These are phyloP conservation scores for Eruca vesicaria DNA, from an alignment of 441 rosid species.

Conservation along the genomic window DNA sequence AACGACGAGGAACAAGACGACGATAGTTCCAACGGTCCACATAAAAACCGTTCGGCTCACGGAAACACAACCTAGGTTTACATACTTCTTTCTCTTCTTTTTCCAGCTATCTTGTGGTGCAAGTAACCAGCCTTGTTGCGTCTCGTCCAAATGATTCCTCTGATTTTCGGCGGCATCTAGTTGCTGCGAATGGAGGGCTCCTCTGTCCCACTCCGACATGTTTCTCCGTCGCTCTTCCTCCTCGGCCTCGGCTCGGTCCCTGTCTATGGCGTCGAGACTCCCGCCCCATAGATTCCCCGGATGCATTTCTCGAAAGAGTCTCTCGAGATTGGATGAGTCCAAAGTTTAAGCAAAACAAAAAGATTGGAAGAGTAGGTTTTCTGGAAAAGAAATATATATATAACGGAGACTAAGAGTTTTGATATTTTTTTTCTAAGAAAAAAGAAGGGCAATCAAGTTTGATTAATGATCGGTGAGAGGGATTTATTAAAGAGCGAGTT, in stretches of 20 bases:
- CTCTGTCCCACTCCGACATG: constrained; percentile 52
- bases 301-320: constrained; percentile 44
- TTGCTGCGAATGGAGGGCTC: constrained; percentile 43
- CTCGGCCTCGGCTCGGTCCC: constrained; percentile 39
- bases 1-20: constrained; percentile 48
- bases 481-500: constrained; percentile 26
- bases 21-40: constrained; percentile 48
- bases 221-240: constrained; percentile 41
- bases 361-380: not conserved
- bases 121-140: constrained; percentile 86
- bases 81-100: constrained; percentile 59
- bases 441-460: constrained; percentile 2
- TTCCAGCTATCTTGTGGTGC: constrained; percentile 49
- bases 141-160: constrained; percentile 54
- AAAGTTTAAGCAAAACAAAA: no score
- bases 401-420: constrained; percentile 2
- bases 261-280: constrained; percentile 50
- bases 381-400: not conserved
- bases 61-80: constrained; percentile 74
- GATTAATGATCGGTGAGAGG: constrained; percentile 10
- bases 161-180: constrained; percentile 2
- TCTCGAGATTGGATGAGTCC: not conserved
- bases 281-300: constrained; percentile 82
- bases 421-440: not conserved
- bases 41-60: constrained; percentile 51